Conservation (phyloP, 2,329 filamentous ascomycete species). For the Alternaria conjuncta region DNA sequence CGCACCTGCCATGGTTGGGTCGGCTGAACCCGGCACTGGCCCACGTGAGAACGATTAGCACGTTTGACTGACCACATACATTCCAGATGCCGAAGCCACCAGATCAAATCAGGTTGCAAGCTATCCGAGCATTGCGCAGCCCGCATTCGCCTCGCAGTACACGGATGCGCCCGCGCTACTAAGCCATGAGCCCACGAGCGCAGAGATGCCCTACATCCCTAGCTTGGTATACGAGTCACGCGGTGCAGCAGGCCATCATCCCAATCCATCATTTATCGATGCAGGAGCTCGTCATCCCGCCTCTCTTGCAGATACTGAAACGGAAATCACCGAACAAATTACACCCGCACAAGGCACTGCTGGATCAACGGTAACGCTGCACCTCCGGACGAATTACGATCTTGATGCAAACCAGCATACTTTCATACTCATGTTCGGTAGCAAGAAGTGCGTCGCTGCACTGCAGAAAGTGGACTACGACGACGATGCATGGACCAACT, state of each 20-base stretch:
- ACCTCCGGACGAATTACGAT: conserved; percentile 78
- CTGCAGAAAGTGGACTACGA: conserved; percentile 66
- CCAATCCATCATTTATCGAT: conserved; percentile 63
- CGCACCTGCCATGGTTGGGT: conserved; percentile 46
- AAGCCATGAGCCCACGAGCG: conserved; percentile 56
- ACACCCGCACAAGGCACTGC: conserved; percentile 70
- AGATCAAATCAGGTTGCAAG: conserved; percentile 64
- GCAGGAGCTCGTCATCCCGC: conserved; percentile 62
- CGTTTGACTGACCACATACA: conserved; percentile 55
- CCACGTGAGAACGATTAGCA: conserved; percentile 48
- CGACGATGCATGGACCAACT: conserved; percentile 69
- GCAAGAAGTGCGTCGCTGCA: conserved; percentile 72
- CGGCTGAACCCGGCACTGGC: conserved; percentile 41
- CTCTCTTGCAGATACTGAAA: conserved; percentile 53
- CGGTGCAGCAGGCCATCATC: conserved; percentile 47
- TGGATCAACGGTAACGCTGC: conserved; percentile 75
- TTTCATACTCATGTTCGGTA: conserved; percentile 78
- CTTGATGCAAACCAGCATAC: conserved; percentile 63
- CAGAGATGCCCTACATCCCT: conserved; percentile 54
- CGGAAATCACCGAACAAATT: conserved; percentile 68
- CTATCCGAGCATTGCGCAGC: conserved; percentile 57
- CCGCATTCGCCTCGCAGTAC: conserved; percentile 58
- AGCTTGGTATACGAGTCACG: conserved; percentile 58
- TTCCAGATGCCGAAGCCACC: conserved; percentile 65
- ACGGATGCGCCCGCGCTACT: conserved; percentile 57